These are phyloP conservation scores for Pseudogymnoascus sp. DNA, from an alignment of 2,329 filamentous ascomycete species.

Conservation along the genomic window DNA sequence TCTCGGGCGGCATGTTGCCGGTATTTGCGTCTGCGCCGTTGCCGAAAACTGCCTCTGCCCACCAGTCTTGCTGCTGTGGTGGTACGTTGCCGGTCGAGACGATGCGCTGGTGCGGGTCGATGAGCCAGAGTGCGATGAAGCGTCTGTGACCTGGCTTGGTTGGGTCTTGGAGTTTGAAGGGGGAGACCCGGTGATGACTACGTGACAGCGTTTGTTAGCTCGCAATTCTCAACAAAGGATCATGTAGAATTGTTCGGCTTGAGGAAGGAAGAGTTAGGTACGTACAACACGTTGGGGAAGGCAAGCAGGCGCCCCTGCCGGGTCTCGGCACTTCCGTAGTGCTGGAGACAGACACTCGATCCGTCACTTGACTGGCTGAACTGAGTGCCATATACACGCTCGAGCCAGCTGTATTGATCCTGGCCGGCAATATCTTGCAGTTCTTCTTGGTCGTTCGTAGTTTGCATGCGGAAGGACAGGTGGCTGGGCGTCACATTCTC, in stretches of 20 bases:
- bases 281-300: slow-evolving; percentile 34
- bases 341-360: slow-evolving; percentile 29
- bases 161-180: slow-evolving; percentile 43
- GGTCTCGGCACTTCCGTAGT: slow-evolving; percentile 33
- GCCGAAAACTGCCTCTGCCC: slow-evolving; percentile 22
- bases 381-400: slow-evolving; percentile 14
- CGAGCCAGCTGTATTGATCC: slow-evolving; percentile 15
- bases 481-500: slow-evolving; percentile 39
- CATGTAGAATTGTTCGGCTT: neutral
- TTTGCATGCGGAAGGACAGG: slow-evolving; percentile 37
- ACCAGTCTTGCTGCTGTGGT: slow-evolving; percentile 43
- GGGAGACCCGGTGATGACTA: slow-evolving; percentile 42
- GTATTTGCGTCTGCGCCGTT: slow-evolving; percentile 14
- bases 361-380: slow-evolving; percentile 19
- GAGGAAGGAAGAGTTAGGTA: neutral
- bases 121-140: slow-evolving; percentile 51
- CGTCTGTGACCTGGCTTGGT: slow-evolving; percentile 47
- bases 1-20: slow-evolving; percentile 25
- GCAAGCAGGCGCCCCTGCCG: slow-evolving; percentile 35
- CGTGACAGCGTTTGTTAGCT: slow-evolving; percentile 20
- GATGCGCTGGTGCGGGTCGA: slow-evolving; percentile 47
- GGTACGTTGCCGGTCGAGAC: slow-evolving; percentile 45
- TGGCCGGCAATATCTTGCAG: slow-evolving; percentile 9
- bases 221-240: slow-evolving; percentile 15
- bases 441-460: slow-evolving; percentile 18